Evolutionary conservation across 768 basidiomycete species (phyloP).

Genomic region (Inosperma sp.): DNA sequence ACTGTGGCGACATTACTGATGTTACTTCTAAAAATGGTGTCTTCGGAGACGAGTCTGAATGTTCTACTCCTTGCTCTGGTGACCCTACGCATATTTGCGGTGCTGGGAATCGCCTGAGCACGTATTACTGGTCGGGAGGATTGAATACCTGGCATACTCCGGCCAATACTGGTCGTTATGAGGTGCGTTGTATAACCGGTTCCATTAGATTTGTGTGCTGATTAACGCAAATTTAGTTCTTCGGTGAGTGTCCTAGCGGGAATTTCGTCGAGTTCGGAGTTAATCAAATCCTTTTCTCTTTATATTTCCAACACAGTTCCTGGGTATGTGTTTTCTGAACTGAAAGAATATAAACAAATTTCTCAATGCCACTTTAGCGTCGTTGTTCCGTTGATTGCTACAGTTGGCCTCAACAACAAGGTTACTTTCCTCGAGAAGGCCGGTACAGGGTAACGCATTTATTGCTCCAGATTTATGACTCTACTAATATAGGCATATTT

Average conservation of each 20-base stretch:
- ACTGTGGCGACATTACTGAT: conserved; percentile 65
- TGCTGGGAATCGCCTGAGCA: conserved; percentile 46
- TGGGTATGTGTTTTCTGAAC: conserved; percentile 34
- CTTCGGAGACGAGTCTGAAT: conserved; percentile 41
- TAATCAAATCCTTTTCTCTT: background rate
- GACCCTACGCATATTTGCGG: conserved; percentile 71
- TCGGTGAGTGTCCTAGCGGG: too few species aligned
- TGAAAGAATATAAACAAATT: conserved; percentile 3
- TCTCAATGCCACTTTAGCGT: conserved; percentile 37
- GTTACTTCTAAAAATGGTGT: conserved; percentile 38
- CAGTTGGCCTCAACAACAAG: conserved; percentile 77
- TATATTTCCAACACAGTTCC: conserved; percentile 36
- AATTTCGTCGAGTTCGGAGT: background rate
- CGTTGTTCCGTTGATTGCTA: conserved; percentile 69
- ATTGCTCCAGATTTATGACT: background rate
- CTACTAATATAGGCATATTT: background rate
- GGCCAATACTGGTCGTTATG: conserved; percentile 59
- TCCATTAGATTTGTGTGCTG: background rate
- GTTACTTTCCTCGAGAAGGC: conserved; percentile 75
- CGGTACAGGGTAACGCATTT: conserved; percentile 49
- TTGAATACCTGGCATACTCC: conserved; percentile 66
- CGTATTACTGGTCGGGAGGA: conserved; percentile 50
- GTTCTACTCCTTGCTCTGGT: conserved; percentile 59
- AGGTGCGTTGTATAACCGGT: conserved; percentile 40
- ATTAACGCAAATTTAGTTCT: conserved; percentile 33